Base-by-base conservation (phyloP, 768 basidiomycete genomes). In the Lentinus brumalis region DNA sequence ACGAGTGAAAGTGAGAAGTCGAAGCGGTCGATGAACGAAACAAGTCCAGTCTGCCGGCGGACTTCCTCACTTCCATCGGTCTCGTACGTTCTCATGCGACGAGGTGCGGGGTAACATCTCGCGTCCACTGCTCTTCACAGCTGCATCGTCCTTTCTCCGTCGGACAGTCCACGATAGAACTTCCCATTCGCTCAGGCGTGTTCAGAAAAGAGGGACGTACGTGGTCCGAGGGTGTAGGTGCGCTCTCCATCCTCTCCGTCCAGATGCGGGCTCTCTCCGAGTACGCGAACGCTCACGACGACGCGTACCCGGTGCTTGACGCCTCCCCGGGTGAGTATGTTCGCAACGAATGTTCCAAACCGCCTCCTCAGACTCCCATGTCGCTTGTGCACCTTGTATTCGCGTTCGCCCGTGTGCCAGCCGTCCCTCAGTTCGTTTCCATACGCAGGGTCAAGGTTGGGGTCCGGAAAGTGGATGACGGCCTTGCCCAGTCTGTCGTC, bases 191-290 rank as follows among this genome's bases (percentile, higher is more conserved):
- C 31, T 26, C 42, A 41, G 40, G 26, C 15, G 4, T 12, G 2
- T 39, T 44, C 4, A 21, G 14, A 29, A 51, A 29, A 38, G 12
- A 44, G 18, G 35, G 35, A 66, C 74, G 65, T 67, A 74, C 78
- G 75, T 9, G 74, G 75, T 8, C 77, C 78, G 35, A 79, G 56
- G 11, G 79, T 81, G 60, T 77, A 79, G 38, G 74, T 58, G 50
- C 77, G 73, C 26, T 67, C 63, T 11, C 69, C 71, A 38, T 71
- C 66, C 9, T 73, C 70, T 40, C 69, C 62, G 59, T 44, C 49
- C 4, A 52, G 14, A 2, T 16, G 42, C 35, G 64, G 62, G 21
- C 75, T 62, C n/a, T 75, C 72, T 45, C 75, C 72, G 8, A 79
- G 59, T 2, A 74, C 71, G 45, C 69, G 65, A 21, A 71, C 58